A percentile compares a stretch with the other conserved stretches of the same genome.
phyloP scores from a whole-genome alignment of 768 basidiomycete species.

The Tricholoma terreum region DNA sequence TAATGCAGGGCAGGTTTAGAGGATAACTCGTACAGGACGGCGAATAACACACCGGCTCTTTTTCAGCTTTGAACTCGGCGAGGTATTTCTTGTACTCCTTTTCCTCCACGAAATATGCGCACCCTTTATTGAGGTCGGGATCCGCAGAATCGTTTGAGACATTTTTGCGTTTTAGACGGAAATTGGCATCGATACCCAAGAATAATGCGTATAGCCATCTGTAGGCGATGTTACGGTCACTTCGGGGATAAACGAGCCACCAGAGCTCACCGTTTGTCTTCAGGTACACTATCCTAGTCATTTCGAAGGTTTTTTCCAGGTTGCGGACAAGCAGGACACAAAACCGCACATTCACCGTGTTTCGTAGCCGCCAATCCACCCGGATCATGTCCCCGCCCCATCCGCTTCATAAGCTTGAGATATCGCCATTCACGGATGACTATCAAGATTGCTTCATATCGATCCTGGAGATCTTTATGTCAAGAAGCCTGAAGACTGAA shows the following conservation, averaged over 20 bases:
- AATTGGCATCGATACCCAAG: slow-evolving; percentile 19
- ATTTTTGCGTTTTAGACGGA: slow-evolving; percentile 6
- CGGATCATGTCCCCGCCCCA: slow-evolving; percentile 12
- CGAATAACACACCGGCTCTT: slow-evolving; percentile 15
- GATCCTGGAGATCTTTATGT: no score
- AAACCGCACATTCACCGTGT: slow-evolving; percentile 18
- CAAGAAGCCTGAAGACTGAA: background rate
- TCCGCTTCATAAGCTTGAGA: slow-evolving; percentile 18
- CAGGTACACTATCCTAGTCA: slow-evolving; percentile 16
- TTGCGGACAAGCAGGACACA: slow-evolving; percentile 28
- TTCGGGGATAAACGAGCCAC: background rate
- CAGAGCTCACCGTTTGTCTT: slow-evolving; percentile 9
- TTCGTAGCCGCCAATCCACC: slow-evolving; percentile 8
- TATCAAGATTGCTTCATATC: no score
- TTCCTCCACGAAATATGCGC: no score
- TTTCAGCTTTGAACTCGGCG: no score
- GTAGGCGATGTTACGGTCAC: no score
- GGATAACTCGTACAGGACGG: background rate
- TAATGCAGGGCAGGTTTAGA: slow-evolving; percentile 8
- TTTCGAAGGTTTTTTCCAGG: no score
- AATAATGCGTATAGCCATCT: slow-evolving; percentile 4
- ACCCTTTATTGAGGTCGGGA: no score
- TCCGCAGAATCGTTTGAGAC: no score
- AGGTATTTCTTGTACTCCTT: no score
- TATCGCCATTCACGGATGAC: no score